Base-by-base conservation (phyloP, 2,329 filamentous ascomycete genomes). In the Cercospora canescens region DNA sequence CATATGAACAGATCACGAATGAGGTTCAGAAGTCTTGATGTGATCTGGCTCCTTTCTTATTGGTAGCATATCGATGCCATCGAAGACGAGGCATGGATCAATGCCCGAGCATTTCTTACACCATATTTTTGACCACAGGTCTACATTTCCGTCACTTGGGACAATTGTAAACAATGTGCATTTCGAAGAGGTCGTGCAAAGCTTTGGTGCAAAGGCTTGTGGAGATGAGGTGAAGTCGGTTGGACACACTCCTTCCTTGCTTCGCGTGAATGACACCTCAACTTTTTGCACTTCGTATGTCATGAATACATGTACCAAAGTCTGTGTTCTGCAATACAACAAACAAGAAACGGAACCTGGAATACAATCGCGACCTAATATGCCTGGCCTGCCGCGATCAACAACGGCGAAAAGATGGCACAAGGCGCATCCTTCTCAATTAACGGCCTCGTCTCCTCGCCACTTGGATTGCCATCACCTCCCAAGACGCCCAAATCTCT, bases 401-500 rank as follows among this genome's bases (percentile, higher is more conserved):
- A 35, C 14, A 67, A 26, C 28, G 66, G 68, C 18, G 35, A 39
- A 21, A 66, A 59, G 32, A 70, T 28, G n/a, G 48, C 60, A 55
- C 68, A 70, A 14, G 68, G 63, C 18, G 45, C 50, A 56, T 70
- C 68, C 18, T 56, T 62, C 14, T 18, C 16, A 14, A 60, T 45
- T 57, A 68, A 55, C 5, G 35, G 26, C 24, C n/a, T 37, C 16
- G 66, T 68, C 37, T 57, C 26, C 54, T 66, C 66, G 3, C 66
- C 68, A 3, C 28, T 55, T 26, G 66, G 32, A n/a, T 26, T 48
- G 35, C 62, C 34, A 21, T 60, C 57, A 1, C 66, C 64, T 7
- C 69, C 69, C n/a, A 71, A 37, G 4, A 66, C 37, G 2, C 66
- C 67, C 52, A 71, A 34, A 48, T 70, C 67, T 21, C 35, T 32